Conservation (phyloP, 1,284 basidiomycete genomes). For the Ustilago cynodontis region DNA sequence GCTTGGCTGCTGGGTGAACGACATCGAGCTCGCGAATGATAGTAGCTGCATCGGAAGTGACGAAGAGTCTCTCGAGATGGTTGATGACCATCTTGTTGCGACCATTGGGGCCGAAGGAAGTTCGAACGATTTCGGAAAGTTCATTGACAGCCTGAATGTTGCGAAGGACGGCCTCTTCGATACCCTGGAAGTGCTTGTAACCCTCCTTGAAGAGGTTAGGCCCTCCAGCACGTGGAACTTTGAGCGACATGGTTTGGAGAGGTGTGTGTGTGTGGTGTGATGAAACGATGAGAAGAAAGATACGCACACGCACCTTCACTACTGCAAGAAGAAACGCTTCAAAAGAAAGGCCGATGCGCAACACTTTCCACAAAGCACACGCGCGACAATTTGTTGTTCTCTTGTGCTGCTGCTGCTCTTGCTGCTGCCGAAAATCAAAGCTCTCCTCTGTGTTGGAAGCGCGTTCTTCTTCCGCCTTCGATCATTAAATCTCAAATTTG, state of each 20-base stretch:
- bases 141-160: conserved; percentile 97
- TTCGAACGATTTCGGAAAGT: conserved; percentile 92
- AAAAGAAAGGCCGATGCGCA: conserved; percentile 17
- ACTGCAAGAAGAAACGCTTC: conserved; percentile 13
- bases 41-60: conserved; percentile 98
- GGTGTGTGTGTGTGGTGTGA: neutral
- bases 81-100: conserved; percentile 70
- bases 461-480: conserved; percentile 52
- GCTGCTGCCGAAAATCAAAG: neutral
- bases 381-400: conserved; percentile 20
- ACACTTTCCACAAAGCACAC: conserved; percentile 14
- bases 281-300: conserved; percentile 12
- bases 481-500: conserved; percentile 11
- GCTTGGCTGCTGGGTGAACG: conserved; percentile 96
- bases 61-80: conserved; percentile 93
- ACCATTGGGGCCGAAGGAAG: conserved; percentile 95
- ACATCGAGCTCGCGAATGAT: conserved; percentile 99
- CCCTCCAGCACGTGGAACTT: conserved; percentile 90
- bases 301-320: neutral
- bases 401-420: conserved; percentile 1
- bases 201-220: conserved; percentile 86
- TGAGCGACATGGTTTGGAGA: conserved; percentile 80
- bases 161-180: conserved; percentile 86
- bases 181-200: conserved; percentile 82
- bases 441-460: conserved; percentile 5